Evolutionary conservation across 805 yeast genomes (phyloP), one percentile per base, ranked within the genome.

Genomic region (Cyberlindnera americana): DNA sequence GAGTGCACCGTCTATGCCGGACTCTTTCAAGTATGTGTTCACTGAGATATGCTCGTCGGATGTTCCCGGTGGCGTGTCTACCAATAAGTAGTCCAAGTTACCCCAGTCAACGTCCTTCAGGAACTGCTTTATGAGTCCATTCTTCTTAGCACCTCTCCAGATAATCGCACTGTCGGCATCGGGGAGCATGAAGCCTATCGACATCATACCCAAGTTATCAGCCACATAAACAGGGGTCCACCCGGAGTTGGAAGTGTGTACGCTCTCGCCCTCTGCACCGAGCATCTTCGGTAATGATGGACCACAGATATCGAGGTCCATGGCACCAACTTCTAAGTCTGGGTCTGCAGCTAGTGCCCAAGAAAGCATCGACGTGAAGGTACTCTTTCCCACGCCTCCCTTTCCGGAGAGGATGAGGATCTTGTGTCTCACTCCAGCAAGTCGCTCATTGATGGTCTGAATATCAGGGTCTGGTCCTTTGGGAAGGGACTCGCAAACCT

Each of bases 11-110:
- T 91, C 97, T 2, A 93, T 80, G 0, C 96, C 96, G 5, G 83
- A 78, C 25, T 87, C 95, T 53, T 86, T 84, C 74, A 93, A 67
- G 56, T 86, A 90, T 37, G 85, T 81, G 23, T 90, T 86, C 23
- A 93, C 90, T 7, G 95, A 81, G 29, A 93, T 72, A 63, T 93
- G 99, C 60, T 93, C 99, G 62, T 93, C 99, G 0, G 96, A 83
- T 0, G 99, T 93, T 0, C 99, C 99, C 0, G 99, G 99, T 0
- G 99, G 99, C 0, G 99, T 93, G 56, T 93, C 99, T 14, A 93
- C 83, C 13, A 93, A 74, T 49, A 93, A 68, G 55, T 85, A 93
- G 60, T 93, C 97, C 40, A 85, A 63, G 48, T 66, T 67, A 5
- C 95, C 96, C 99, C 99, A 93, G 53, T 87, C 89, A 2, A 93